Conservation (phyloP, 176 grass and related monocot genomes). For the Raddia guianensis region DNA sequence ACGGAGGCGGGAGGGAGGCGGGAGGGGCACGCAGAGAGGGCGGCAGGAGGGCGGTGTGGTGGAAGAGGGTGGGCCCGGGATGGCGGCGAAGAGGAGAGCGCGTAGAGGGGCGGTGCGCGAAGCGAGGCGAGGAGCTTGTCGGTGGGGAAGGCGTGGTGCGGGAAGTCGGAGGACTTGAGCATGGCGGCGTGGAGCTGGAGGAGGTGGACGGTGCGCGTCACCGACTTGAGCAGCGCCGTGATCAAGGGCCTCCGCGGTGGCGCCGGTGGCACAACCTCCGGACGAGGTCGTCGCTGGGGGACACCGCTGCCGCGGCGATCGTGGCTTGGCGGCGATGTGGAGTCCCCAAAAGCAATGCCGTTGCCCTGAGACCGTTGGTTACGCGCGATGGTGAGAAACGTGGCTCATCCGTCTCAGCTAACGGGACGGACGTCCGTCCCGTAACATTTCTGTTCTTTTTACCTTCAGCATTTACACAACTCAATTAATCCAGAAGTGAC, state of each 20-base stretch:
- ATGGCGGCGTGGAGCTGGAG: conserved; percentile 55
- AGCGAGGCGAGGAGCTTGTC: conserved; percentile 63
- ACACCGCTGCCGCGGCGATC: too few species aligned
- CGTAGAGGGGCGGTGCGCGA: conserved; percentile 43
- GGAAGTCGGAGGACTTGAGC: conserved; percentile 54
- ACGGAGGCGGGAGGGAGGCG: conserved; percentile 9
- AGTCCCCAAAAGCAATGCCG: too few species aligned
- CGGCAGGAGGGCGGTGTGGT: conserved; percentile 53
- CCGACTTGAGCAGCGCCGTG: conserved; percentile 47
- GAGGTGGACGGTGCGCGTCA: conserved; percentile 37
- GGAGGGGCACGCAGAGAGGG: conserved; percentile 28
- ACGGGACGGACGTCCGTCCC: too few species aligned
- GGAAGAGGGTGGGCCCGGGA: conserved; percentile 54
- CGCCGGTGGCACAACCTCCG: too few species aligned
- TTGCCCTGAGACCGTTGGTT: too few species aligned
- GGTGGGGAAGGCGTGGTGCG: conserved; percentile 51
- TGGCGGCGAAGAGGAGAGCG: conserved; percentile 59
- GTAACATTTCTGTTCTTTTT: too few species aligned
- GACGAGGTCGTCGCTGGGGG: too few species aligned
- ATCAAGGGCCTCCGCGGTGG: conserved; percentile 29
- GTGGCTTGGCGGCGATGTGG: too few species aligned
- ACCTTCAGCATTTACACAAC: too few species aligned
- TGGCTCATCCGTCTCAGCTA: too few species aligned
- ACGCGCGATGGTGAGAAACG: too few species aligned
- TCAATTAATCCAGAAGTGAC: too few species aligned